phyloP scores from a whole-genome alignment of 78 protist genomes.

The Emiliania huxleyi region DNA sequence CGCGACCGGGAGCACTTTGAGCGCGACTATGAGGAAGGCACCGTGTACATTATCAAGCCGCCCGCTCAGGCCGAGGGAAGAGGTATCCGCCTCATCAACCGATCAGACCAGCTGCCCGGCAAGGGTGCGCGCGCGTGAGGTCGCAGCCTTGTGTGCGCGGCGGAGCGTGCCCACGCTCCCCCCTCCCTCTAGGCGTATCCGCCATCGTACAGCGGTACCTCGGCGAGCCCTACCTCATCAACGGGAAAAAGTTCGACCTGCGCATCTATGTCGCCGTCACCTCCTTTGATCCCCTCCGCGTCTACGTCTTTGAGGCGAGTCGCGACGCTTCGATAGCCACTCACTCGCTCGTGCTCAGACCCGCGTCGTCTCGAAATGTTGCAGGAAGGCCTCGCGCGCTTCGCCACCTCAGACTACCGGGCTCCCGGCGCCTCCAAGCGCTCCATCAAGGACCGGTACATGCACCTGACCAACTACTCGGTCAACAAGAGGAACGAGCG shows the following conservation, averaged over 20 bases:
- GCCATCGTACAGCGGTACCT: slow-evolving; percentile 49
- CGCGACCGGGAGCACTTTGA: slow-evolving; percentile 26
- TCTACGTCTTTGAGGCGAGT: slow-evolving; percentile 28
- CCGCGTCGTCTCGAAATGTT: slow-evolving; percentile 41
- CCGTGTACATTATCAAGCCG: slow-evolving; percentile 56
- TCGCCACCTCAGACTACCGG: slow-evolving; percentile 37
- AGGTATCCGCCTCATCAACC: slow-evolving; percentile 41
- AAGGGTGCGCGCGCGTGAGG: too few species aligned
- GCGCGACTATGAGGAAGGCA: slow-evolving; percentile 19
- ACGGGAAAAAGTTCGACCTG: slow-evolving; percentile 66
- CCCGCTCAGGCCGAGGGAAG: slow-evolving; percentile 43
- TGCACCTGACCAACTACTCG: slow-evolving; percentile 63
- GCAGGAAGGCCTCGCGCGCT: slow-evolving; percentile 55
- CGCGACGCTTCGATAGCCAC: too few species aligned
- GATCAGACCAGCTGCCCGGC: background rate
- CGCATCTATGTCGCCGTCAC: slow-evolving; percentile 61
- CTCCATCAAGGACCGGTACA: background rate
- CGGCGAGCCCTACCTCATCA: slow-evolving; percentile 62
- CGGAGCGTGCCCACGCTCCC: too few species aligned
- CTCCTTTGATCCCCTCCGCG: slow-evolving; percentile 51
- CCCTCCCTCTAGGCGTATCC: too few species aligned
- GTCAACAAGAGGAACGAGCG: slow-evolving; percentile 8
- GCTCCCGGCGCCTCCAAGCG: background rate
- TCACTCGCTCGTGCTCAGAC: slow-evolving; percentile 43
- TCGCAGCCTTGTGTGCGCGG: too few species aligned